These are phyloP conservation scores for Aspergillus olivimuriae DNA, from an alignment of 495 filamentous ascomycete genomes.

Conservation along the genomic window DNA sequence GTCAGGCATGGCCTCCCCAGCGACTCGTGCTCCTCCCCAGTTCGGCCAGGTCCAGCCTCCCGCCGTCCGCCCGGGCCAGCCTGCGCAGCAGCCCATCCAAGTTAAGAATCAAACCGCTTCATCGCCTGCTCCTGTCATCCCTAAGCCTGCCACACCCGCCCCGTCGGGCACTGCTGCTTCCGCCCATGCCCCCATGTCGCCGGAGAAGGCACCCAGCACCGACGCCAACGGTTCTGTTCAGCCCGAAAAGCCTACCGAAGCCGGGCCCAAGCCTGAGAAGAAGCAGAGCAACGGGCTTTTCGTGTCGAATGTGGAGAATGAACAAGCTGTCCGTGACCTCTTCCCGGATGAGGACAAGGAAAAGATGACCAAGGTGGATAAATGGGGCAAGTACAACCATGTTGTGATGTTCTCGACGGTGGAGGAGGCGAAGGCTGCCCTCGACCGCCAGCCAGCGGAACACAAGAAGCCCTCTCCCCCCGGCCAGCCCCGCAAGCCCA, in stretches of 20 bases:
- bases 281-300: conserved; percentile 74
- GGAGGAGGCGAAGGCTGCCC: conserved; percentile 71
- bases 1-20: conserved; percentile 21
- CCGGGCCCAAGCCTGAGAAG: conserved; percentile 37
- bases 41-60: conserved; percentile 36
- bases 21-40: conserved; percentile 28
- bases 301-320: conserved; percentile 68
- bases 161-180: conserved; percentile 31
- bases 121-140: conserved; percentile 45
- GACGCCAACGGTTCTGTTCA: conserved; percentile 34
- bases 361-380: conserved; percentile 75
- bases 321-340: conserved; percentile 69
- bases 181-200: conserved; percentile 24
- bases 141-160: conserved; percentile 52
- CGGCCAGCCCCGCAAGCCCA: conserved; percentile 62
- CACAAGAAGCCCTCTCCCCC: conserved; percentile 59
- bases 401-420: conserved; percentile 71
- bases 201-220: conserved; percentile 26
- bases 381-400: conserved; percentile 65
- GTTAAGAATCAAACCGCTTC: conserved; percentile 32
- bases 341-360: conserved; percentile 74
- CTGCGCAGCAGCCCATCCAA: conserved; percentile 27
- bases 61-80: conserved; percentile 18
- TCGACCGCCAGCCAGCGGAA: conserved; percentile 65
- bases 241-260: conserved; percentile 32